Evolutionary conservation across 345 rosid species (phyloP), one percentile per base, ranked within the genome.

Genomic region (Brassica juncea): DNA sequence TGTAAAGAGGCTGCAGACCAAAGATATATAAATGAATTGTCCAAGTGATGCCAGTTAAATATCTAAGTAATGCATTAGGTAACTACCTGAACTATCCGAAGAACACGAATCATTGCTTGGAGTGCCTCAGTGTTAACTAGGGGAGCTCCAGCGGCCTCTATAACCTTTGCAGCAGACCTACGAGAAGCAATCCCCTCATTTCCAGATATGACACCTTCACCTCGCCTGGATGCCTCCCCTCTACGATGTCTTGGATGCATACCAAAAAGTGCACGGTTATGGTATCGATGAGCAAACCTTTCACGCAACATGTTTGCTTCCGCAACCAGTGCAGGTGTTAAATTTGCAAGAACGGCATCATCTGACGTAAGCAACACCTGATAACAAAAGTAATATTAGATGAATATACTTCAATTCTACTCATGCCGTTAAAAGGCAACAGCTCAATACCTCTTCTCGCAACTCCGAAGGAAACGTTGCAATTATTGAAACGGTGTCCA

Each of bases 261-360:
- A 27, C 97, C 99, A 68, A 92, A 89, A 69, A 91, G 87, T 30
- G 89, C 71, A 71, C 90, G 99, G 75, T 90, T 94, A 73, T 86
- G 92, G 82, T 91, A 89, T 63, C 97, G 89, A 82, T 91, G 89
- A 32, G 99, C 97, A 79, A 92, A 91, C 82, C 99, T 91, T 83
- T 94, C 99, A 25, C 99, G 94, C 80, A 94, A 81, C 99, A 92
- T 89, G 84, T 91, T 92, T 62, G 99, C 99, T 94, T 94, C 99
- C 70, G 97, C 95, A 70, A 94, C 97, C 73, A 94, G 93, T 1
- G 97, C 99, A 66, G 99, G 99, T 15, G 99, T 92, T 76, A 94
- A 90, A 87, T 92, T 94, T 71, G 99, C 94, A 79, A 94, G 92
- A 77, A 94, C 87, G 76, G 97, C 97, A 88, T 94, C 99, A 16